Evolutionary conservation across 2,329 filamentous ascomycete genomes (phyloP).

Genomic region (Trichoderma gracile): DNA sequence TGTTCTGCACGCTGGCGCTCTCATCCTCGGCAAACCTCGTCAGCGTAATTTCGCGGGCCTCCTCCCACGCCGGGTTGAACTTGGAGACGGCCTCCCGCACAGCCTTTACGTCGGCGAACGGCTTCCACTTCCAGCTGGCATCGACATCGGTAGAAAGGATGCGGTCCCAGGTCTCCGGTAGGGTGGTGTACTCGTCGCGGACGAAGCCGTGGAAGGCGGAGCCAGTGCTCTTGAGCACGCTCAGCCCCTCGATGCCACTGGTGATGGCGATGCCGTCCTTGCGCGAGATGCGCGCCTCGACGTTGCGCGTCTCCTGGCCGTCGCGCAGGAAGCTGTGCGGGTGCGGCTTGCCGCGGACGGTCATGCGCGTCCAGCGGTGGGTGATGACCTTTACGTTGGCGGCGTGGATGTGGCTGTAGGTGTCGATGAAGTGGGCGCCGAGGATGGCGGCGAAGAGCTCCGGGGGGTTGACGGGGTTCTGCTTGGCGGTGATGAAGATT

Average conservation of each 20-base stretch:
- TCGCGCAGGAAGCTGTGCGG: conserved; percentile 94
- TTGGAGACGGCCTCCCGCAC: conserved; percentile 63
- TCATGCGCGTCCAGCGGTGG: conserved; percentile 90
- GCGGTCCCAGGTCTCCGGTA: conserved; percentile 89
- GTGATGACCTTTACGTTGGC: conserved; percentile 80
- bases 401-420: conserved; percentile 82
- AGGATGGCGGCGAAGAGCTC: conserved; percentile 88
- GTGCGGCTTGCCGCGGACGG: conserved; percentile 82
- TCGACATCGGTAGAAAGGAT: conserved; percentile 94
- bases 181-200: conserved; percentile 87
- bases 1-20: conserved; percentile 91
- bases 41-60: conserved; percentile 82
- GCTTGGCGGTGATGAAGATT: conserved; percentile 91
- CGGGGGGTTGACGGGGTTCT: conserved; percentile 86
- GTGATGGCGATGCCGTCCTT: conserved; percentile 71
- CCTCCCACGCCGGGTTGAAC: conserved; percentile 79
- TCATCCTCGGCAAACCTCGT: conserved; percentile 87
- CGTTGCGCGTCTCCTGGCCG: conserved; percentile 81
- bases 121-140: conserved; percentile 80
- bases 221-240: conserved; percentile 94
- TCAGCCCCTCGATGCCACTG: conserved; percentile 76
- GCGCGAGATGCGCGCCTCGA: conserved; percentile 70
- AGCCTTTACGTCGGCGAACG: conserved; percentile 64
- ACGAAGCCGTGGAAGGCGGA: conserved; percentile 96
- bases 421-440: conserved; percentile 83